Percentiles rank a stretch among this genome's conserved stretches.
Conservation (phyloP, 805 yeast genomes). For the Saccharomycopsis babjevae region DNA sequence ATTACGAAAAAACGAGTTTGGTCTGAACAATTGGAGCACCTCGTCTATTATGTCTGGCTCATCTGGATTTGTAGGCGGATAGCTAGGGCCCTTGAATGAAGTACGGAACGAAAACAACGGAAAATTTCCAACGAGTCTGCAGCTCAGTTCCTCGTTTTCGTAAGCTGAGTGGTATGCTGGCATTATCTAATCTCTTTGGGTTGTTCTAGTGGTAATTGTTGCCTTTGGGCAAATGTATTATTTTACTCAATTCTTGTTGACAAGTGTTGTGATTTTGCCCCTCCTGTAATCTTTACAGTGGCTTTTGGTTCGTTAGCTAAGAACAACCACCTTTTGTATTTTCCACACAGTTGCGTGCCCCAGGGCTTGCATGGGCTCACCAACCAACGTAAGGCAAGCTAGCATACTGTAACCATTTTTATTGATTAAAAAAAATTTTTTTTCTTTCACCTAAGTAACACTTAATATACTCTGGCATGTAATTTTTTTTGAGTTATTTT, state of each 20-base stretch:
- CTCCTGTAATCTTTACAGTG: neutral
- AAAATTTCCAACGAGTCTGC: conserved; percentile 64
- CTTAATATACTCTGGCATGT: neutral
- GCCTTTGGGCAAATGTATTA: conserved; percentile 17
- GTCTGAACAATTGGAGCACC: conserved; percentile 80
- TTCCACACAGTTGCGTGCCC: neutral
- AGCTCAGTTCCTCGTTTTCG: conserved; percentile 47
- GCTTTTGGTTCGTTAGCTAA: neutral
- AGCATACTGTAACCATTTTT: neutral
- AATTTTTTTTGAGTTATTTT: neutral
- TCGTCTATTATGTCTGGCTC: conserved; percentile 92
- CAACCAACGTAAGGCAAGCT: neutral
- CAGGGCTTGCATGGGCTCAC: neutral
- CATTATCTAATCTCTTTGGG: neutral
- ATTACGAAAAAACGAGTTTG: conserved; percentile 92
- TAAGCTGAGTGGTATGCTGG: conserved; percentile 74
- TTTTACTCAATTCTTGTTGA: neutral
- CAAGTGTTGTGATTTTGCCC: neutral
- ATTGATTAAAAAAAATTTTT: neutral
- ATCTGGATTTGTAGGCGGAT: conserved; percentile 43
- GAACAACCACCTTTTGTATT: neutral
- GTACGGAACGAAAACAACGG: conserved; percentile 81
- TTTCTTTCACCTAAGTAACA: neutral
- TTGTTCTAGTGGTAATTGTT: conserved; percentile 15
- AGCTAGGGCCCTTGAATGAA: conserved; percentile 83